These are phyloP conservation scores for Haemoproteus tartakovskyi DNA, from an alignment of 169 alveolate genomes.

Conservation along the genomic window DNA sequence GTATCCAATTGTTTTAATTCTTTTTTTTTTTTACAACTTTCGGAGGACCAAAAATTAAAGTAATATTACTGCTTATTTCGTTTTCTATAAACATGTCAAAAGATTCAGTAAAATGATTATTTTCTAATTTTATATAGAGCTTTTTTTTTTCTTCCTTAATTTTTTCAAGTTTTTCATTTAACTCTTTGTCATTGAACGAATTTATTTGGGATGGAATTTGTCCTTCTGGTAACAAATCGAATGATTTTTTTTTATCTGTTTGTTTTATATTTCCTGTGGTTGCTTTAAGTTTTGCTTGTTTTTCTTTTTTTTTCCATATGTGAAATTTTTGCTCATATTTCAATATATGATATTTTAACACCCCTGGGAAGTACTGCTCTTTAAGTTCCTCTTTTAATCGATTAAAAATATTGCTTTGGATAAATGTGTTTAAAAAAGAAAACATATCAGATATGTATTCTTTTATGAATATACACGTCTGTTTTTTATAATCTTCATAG, in stretches of 20 bases:
- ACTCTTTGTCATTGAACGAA: no score
- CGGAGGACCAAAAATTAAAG: conserved; percentile 33
- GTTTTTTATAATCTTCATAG: conserved; percentile 28
- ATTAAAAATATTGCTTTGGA: conserved; percentile 26
- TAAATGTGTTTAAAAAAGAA: conserved; percentile 5
- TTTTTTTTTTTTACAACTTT: conserved; percentile 30
- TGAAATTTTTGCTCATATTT: conserved; percentile 37
- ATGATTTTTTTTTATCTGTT: no score
- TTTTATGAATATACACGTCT: conserved; percentile 1
- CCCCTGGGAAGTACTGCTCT: conserved; percentile 53
- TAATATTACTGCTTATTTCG: conserved; percentile 18
- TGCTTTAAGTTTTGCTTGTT: conserved; percentile 16
- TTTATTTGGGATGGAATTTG: no score
- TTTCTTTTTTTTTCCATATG: conserved; percentile 24
- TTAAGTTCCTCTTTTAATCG: conserved; percentile 44
- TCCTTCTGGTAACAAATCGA: no score
- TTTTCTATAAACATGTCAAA: conserved; percentile 54
- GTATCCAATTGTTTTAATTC: no score
- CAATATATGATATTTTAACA: conserved; percentile 33
- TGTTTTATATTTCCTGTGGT: no score
- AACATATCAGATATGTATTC: conserved; percentile 9
- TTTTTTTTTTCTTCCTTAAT: conserved; percentile 22
- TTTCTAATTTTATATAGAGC: conserved; percentile 10
- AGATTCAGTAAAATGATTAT: conserved; percentile 27
- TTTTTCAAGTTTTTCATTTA: background rate